Evolutionary conservation across 371 early-diverging fungal species (phyloP), one percentile per base, ranked within the genome.

Genomic region (Coemansia sp.): DNA sequence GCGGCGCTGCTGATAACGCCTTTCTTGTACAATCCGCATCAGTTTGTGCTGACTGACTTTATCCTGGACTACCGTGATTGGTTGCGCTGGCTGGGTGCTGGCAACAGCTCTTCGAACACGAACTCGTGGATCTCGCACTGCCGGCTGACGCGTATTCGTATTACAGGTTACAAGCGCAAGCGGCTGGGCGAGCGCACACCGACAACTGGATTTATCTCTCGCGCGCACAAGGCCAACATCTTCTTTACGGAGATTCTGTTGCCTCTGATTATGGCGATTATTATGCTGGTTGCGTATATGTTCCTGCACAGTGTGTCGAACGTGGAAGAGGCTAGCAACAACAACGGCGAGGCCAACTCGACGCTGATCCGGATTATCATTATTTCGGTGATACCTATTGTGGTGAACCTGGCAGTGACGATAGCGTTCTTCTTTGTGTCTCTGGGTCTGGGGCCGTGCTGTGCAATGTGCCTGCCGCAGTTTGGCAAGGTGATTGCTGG

Each of bases 71-170:
- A 92, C 70, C 85, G 86, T 32, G 90, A 88, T 66, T 92, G 86
- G 72, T 78, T 93, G 55, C 86, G 88, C 32, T 93, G 93, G 92
- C 80, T 93, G 63, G 92, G 91, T 15, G 85, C 88, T 0, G 92
- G 92, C 32, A 91, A 92, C 73, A 86, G 89, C 21, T 81, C 82
- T 51, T 80, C 90, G 0, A 89, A 92, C 71, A 80, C 81, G 64
- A 87, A 89, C 70, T 93, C 93, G 51, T 93, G 93, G 92, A 88
- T 92, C 59, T 82, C 86, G 51, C 87, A 93, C 73, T 89, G 89
- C 65, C 88, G 91, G 11, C 71, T 84, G 12, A 78, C 86, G 15
- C 85, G 92, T 9, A 90, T 90, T 21, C 85, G 89, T 15, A 88
- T 90, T 65, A 93, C 92, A 0, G 92, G 92, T 9, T 88, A 89